Evolutionary conservation across 257 asterid species (phyloP).

Genomic region (Forsythia suspensa): DNA sequence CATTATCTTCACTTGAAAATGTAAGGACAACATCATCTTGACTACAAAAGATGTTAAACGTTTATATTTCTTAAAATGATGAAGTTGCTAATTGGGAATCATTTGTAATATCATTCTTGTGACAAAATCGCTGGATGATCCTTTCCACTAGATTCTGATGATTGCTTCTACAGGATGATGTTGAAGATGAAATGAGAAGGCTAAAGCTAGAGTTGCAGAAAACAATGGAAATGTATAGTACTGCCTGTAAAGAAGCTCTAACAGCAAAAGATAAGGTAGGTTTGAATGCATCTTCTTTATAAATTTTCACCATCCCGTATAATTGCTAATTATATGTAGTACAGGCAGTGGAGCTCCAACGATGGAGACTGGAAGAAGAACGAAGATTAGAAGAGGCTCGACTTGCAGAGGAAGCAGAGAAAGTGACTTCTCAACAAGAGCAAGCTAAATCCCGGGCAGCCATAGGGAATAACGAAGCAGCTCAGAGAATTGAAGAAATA

Average conservation of each 20-base stretch:
- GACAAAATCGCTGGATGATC: neutral
- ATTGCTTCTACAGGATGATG: constrained; percentile 61
- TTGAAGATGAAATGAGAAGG: constrained; percentile 92
- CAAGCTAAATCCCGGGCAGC: constrained; percentile 42
- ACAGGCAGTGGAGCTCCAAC: constrained; percentile 77
- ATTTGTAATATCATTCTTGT: neutral
- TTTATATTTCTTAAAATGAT: neutral
- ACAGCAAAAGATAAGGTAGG: constrained; percentile 80
- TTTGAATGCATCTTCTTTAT: neutral
- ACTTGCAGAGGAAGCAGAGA: constrained; percentile 51
- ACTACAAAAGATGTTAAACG: neutral
- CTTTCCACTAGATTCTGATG: neutral
- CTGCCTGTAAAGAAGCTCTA: constrained; percentile 88
- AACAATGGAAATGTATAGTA: constrained; percentile 86
- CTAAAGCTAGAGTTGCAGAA: constrained; percentile 77
- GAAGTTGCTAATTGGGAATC: neutral
- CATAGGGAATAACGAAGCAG: constrained; percentile 44
- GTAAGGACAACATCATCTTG: constrained; percentile 39
- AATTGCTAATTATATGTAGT: neutral
- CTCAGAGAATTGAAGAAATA: constrained; percentile 42
- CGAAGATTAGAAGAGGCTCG: constrained; percentile 55
- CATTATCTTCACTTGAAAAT: constrained; percentile 65
- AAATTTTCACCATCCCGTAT: neutral
- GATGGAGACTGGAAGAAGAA: constrained; percentile 84
- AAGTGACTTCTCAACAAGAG: constrained; percentile 37